phyloP scores from a whole-genome alignment of 2,329 filamentous ascomycete genomes.

The Xylariaceae sp. region DNA sequence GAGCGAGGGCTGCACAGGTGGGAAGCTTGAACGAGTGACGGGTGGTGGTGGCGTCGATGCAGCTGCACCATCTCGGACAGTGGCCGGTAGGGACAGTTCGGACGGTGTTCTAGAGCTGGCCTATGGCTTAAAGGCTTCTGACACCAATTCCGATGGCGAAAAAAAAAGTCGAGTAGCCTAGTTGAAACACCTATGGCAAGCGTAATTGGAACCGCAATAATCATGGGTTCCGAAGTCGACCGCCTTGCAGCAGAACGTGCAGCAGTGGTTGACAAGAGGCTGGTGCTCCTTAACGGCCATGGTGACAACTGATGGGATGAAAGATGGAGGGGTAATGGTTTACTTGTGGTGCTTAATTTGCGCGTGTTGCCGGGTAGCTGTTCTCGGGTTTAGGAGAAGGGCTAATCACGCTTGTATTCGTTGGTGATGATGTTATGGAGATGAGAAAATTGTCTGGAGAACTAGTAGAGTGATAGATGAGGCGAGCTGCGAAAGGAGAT shows the following conservation, averaged over 20 bases:
- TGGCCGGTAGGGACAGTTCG: slow-evolving; percentile 24
- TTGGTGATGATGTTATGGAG: slow-evolving; percentile 44
- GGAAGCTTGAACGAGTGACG: slow-evolving; percentile 15
- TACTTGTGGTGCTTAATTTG: not conserved
- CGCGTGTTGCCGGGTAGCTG: slow-evolving; percentile 6
- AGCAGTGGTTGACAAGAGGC: slow-evolving; percentile 56
- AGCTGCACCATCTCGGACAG: slow-evolving; percentile 28
- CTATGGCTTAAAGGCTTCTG: slow-evolving; percentile 35
- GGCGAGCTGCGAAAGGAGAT: slow-evolving; percentile 48
- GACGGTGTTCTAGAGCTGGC: slow-evolving; percentile 37
- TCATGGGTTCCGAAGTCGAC: slow-evolving; percentile 58
- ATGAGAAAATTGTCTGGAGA: slow-evolving; percentile 49
- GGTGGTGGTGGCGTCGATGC: slow-evolving; percentile 13
- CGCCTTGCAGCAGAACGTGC: slow-evolving; percentile 58
- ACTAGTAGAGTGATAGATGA: slow-evolving; percentile 37
- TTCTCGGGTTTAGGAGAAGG: slow-evolving; percentile 43
- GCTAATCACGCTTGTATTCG: slow-evolving; percentile 49
- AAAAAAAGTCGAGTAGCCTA: slow-evolving; percentile 32
- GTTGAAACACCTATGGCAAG: slow-evolving; percentile 52
- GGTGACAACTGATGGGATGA: slow-evolving; percentile 31
- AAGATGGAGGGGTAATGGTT: slow-evolving; percentile 11
- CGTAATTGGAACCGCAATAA: slow-evolving; percentile 49
- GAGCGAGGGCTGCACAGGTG: slow-evolving; percentile 5
- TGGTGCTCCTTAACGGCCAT: slow-evolving; percentile 53
- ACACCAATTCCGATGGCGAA: slow-evolving; percentile 14